Conservation (phyloP, 495 filamentous ascomycete species). For the Chlorociboria aeruginascens region DNA sequence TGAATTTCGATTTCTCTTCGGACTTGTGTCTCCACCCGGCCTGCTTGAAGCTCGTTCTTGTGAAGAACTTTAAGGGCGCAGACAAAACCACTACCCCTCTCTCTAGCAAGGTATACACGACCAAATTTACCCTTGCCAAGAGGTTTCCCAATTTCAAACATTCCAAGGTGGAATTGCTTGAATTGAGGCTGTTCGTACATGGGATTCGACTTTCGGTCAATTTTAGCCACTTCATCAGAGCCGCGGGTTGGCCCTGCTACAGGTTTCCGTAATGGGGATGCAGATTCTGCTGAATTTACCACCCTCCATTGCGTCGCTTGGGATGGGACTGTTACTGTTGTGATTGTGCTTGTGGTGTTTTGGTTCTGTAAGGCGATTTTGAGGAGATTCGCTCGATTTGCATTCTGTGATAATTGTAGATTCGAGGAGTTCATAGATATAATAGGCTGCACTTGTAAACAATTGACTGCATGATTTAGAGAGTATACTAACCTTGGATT, state of each 20-base stretch:
- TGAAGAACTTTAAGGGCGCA: constrained; percentile 95
- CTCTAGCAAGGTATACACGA: constrained; percentile 87
- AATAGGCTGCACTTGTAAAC: constrained; percentile 30
- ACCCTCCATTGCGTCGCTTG: constrained; percentile 48
- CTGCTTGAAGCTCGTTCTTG: constrained; percentile 78
- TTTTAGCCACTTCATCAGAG: constrained; percentile 34
- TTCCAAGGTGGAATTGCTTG: constrained; percentile 83
- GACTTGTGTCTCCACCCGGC: constrained; percentile 87
- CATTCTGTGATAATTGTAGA: constrained; percentile 41
- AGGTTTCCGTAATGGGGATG: constrained; percentile 25
- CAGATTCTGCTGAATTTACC: constrained; percentile 28
- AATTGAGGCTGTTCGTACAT: constrained; percentile 37
- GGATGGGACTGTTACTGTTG: constrained; percentile 46
- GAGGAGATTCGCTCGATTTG: constrained; percentile 57
- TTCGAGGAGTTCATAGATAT: constrained; percentile 39
- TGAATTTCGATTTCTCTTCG: constrained; percentile 97
- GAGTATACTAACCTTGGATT: constrained; percentile 50
- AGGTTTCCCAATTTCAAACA: constrained; percentile 97
- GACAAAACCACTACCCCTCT: constrained; percentile 79
- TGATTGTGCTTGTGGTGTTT: constrained; percentile 43
- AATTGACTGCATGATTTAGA: not conserved
- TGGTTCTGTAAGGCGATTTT: constrained; percentile 75
- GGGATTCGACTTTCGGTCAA: constrained; percentile 19
- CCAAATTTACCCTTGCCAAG: constrained; percentile 97
- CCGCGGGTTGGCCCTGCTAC: constrained; percentile 29